Base-by-base conservation (phyloP, 495 filamentous ascomycete species). In the Rhypophila decipiens region DNA sequence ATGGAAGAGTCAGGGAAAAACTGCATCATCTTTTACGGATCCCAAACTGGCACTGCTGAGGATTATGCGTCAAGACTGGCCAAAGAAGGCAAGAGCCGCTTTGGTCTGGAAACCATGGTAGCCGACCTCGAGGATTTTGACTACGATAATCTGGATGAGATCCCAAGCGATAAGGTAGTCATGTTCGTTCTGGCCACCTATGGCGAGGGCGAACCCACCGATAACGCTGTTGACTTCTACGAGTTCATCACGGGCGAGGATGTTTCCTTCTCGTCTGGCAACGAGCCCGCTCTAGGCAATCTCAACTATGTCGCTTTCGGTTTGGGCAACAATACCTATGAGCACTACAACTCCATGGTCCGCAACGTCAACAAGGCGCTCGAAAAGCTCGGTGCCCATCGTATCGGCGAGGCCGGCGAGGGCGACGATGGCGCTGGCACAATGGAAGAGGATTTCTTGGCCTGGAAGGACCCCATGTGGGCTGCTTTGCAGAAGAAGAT, bases 381-480 rank as follows among this genome's bases (percentile, higher is more conserved):
- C 38, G 69, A 77, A 53, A 90, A 87, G 56, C 73, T 90, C 22
- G 93, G 93, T 48, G 93, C 86, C 17, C 75, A 77, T 43, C 77
- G 89, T 47, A 89, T 99, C 53, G 89, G 91, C 9, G 71, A 81
- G 34, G 88, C 90, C 24, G 93, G 93, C 60, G 93, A 97, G 71
- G 93, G 93, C 58, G 93, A 99, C 57, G 93, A 99, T 64, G 93
- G 93, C 50, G 91, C 93, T 42, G 93, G 93, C 46, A 99, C 93
- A 44, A 99, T 99, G 93, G 93, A 99, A 69, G 93, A 99, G 72
- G 93, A 99, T 59, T 99, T 96, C 67, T 72, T 99, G 61, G 87
- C 93, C 50, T 99, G 93, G 93, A 99, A 99, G 68, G 93, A 99
- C 58, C 90, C 90, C 41, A 99, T 99, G 94, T 99, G 93, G 93